Evolutionary conservation across 2,329 filamentous ascomycete species (phyloP).

Genomic region (Fusarium sulawesiense): DNA sequence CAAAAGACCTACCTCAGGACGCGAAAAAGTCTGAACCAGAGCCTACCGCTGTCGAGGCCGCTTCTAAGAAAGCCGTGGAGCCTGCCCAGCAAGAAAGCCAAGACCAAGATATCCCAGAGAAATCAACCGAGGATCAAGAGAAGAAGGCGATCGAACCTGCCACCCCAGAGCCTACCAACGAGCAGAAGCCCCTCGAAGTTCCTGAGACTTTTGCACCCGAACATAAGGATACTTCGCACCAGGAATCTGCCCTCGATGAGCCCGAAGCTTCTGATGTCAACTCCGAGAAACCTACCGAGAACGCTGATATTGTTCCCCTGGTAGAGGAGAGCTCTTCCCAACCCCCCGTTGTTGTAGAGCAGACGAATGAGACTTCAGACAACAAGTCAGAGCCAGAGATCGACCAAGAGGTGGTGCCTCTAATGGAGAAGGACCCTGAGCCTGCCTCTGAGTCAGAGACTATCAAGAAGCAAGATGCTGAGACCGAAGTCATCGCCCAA

Average conservation of each 20-base stretch:
- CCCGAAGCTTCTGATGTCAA: conserved; percentile 7
- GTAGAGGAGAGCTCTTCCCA: conserved; percentile 26
- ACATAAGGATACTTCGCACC: conserved; percentile 18
- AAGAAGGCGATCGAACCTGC: conserved; percentile 4
- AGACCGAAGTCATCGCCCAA: conserved; percentile 12
- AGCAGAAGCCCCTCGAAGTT: conserved; percentile 4
- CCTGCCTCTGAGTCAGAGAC: conserved; percentile 5
- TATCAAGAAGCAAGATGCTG: conserved; percentile 2
- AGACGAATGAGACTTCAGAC: conserved; percentile 11
- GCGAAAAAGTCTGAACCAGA: conserved; percentile 7
- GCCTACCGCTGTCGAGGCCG: conserved; percentile 18
- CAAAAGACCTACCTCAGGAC: not conserved
- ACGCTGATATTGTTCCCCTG: conserved; percentile 20
- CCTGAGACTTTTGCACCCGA: conserved; percentile 21
- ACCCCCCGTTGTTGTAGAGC: conserved; percentile 12
- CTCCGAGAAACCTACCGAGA: conserved; percentile 14
- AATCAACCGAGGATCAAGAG: conserved; percentile 3
- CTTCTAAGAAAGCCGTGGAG: conserved; percentile 30
- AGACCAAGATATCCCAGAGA: conserved; percentile 11
- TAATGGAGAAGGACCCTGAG: conserved; percentile 26
- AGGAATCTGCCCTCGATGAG: not conserved
- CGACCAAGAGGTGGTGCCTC: conserved; percentile 18
- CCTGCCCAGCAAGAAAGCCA: conserved; percentile 13
- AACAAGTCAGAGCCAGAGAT: conserved; percentile 14
- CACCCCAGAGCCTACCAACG: conserved; percentile 8